phyloP scores from a whole-genome alignment of 768 basidiomycete genomes.

The Exsudoporus frostii region DNA sequence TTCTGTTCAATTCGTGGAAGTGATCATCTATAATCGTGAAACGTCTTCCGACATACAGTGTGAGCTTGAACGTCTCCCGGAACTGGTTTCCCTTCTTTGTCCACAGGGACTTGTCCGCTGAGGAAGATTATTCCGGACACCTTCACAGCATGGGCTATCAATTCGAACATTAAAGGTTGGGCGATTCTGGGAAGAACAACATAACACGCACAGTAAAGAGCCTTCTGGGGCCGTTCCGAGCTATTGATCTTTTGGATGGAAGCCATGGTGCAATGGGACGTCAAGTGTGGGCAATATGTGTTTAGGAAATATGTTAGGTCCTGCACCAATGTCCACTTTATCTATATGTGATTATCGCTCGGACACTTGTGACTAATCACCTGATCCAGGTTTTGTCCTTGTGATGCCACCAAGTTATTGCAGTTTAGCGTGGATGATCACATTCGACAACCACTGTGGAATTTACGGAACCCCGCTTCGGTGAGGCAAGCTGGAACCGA shows the following conservation, averaged over 20 bases:
- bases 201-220: slow-evolving; percentile 12
- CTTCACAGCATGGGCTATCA: slow-evolving; percentile 53
- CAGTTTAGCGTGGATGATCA: not conserved
- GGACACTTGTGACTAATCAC: not conserved
- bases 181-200: not conserved
- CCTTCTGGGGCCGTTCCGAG: slow-evolving; percentile 36
- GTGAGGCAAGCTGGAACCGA: not conserved
- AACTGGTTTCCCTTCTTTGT: slow-evolving; percentile 46
- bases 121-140: slow-evolving; percentile 57
- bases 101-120: slow-evolving; percentile 57
- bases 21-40: not conserved
- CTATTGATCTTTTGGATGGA: slow-evolving; percentile 56
- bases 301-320: not conserved
- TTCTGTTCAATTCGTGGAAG: slow-evolving; percentile 33
- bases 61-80: slow-evolving; percentile 57
- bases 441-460: not conserved
- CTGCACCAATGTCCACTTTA: not conserved
- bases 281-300: not conserved
- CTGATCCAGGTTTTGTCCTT: not conserved
- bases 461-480: not conserved
- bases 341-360: slow-evolving; percentile 4
- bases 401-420: not conserved
- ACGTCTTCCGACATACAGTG: slow-evolving; percentile 39
- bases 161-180: not conserved
- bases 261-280: slow-evolving; percentile 32